Conservation (phyloP, 306 rosid genomes). For the Quercus mongolica region DNA sequence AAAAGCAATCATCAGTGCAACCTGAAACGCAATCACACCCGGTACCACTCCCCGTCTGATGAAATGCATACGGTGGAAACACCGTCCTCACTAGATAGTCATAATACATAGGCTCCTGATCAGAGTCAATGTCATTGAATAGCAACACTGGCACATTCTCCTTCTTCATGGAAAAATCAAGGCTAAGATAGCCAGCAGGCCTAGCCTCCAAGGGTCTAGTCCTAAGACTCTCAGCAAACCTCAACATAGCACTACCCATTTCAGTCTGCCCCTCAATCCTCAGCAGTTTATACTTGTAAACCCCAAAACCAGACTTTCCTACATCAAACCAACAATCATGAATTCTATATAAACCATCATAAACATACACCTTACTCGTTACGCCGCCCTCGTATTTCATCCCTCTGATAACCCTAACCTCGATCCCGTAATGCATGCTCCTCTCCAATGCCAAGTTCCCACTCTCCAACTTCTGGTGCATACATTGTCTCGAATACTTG, state of each 20-base stretch:
- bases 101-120: conserved; percentile 52
- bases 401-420: conserved; percentile 89
- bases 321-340: conserved; percentile 84
- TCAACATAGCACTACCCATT: conserved; percentile 76
- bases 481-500: conserved; percentile 64
- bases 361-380: conserved; percentile 70
- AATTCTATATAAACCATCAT: conserved; percentile 87
- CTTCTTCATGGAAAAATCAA: conserved; percentile 58
- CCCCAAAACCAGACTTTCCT: conserved; percentile 94
- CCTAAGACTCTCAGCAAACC: conserved; percentile 56
- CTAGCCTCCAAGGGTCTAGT: conserved; percentile 42
- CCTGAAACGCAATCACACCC: conserved; percentile 67
- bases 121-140: conserved; percentile 72
- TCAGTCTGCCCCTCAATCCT: conserved; percentile 84
- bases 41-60: conserved; percentile 46
- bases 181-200: conserved; percentile 56
- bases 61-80: conserved; percentile 64
- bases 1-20: conserved; percentile 65
- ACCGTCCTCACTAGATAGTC: conserved; percentile 67
- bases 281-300: conserved; percentile 69
- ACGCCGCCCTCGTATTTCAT: conserved; percentile 44
- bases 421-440: conserved; percentile 91
- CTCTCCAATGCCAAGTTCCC: conserved; percentile 93
- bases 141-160: conserved; percentile 57
- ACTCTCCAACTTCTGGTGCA: conserved; percentile 83